A percentile compares a stretch with the other conserved stretches of the same genome.
These are phyloP conservation scores for Mycena chlorophos DNA, from an alignment of 768 basidiomycete species.

Conservation along the genomic window DNA sequence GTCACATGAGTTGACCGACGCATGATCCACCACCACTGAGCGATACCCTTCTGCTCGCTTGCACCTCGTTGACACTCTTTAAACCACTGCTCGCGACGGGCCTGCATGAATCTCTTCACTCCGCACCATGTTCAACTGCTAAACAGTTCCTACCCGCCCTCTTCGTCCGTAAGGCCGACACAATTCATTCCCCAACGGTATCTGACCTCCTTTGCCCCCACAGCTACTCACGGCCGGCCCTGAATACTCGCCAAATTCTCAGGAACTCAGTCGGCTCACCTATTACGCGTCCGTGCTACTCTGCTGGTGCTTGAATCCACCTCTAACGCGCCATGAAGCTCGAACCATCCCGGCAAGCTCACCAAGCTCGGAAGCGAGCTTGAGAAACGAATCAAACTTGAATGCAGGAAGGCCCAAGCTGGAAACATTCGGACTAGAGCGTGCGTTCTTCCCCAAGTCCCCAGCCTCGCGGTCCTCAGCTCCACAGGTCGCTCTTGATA, in stretches of 20 bases:
- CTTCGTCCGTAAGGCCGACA: constrained; percentile 44
- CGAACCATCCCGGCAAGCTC: constrained; percentile 80
- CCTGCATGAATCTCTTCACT: constrained; percentile 70
- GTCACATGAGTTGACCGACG: neutral
- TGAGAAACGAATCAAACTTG: constrained; percentile 67
- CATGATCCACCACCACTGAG: constrained; percentile 7
- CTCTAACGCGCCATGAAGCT: constrained; percentile 32
- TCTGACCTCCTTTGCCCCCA: constrained; percentile 6
- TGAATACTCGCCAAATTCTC: constrained; percentile 76
- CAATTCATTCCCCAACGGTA: neutral
- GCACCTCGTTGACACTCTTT: neutral
- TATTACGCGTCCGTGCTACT: constrained; percentile 65
- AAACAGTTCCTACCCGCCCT: constrained; percentile 82
- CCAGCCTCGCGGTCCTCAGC: neutral
- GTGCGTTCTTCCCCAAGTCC: constrained; percentile 45
- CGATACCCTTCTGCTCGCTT: constrained; percentile 19
- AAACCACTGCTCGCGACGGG: constrained; percentile 2
- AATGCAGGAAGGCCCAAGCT: constrained; percentile 66
- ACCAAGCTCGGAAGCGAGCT: constrained; percentile 74
- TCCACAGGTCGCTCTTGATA: constrained; percentile 69
- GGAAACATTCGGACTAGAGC: constrained; percentile 80
- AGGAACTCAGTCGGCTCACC: constrained; percentile 81
- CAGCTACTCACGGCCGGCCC: constrained; percentile 69
- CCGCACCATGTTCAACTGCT: constrained; percentile 84
- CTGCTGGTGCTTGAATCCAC: neutral